Evolutionary conservation across 371 early-diverging fungal genomes (phyloP), one percentile per base, ranked within the genome.

Genomic region (Saksenaea oblongispora): DNA sequence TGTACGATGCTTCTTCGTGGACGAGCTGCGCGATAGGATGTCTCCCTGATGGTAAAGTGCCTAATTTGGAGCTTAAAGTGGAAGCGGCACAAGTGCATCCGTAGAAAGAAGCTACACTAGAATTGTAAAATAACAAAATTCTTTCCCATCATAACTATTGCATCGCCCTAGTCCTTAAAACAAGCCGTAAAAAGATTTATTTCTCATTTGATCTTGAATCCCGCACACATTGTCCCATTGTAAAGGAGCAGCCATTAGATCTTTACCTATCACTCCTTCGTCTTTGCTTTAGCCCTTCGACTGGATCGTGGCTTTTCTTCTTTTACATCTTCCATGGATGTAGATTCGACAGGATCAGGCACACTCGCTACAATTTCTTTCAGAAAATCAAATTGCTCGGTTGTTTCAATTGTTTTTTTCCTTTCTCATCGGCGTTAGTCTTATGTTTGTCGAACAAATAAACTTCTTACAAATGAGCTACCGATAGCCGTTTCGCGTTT

Each of bases 401-500:
- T 47, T 22, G 80, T 87, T 70, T 87, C 76, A 17, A 98, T 89
- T n/a, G 92, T 89, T 44, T 87, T 87, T 81, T 95, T 96, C 61
- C 93, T 93, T 80, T 59, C 31, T 14, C 15, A 24, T 13, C 1
- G 22, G 35, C 31, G 22, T 37, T 14, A 14, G 31, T 37, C 22
- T 36, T 18, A 31, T 26, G 14, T 18, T 36, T 14, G 53, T 26
- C 37, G 37, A 55, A 47, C 14, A 17, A 34, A 10, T 56, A 28
- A 24, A 39, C 18, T 22, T 14, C 86, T 79, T 89, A 93, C 94
- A 98, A 67, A 65, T 96, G 97, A 37, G 91, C 86, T 1, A 90
- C 85, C 15, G 93, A 84, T 73, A 98, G 77, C 61, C 93, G 91
- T 66, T 94, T 95, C 26, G 93, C 88, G 58, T 87, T 87, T 63